Conservation (phyloP, 306 rosid species). For the Prunus mira region DNA sequence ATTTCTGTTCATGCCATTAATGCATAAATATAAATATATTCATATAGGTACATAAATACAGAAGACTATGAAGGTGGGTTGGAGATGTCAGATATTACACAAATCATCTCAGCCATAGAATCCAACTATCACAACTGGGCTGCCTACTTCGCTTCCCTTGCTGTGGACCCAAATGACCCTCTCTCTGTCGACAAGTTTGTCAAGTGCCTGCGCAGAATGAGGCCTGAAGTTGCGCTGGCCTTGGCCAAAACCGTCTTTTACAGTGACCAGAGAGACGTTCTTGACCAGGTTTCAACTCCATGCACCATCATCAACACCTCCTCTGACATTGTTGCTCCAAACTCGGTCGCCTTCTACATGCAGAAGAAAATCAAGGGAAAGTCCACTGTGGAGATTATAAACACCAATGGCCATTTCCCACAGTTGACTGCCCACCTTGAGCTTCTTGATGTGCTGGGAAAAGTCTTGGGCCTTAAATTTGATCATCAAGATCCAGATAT, state of each 20-base stretch:
- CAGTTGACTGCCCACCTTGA: conserved; percentile 66
- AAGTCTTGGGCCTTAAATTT: conserved; percentile 38
- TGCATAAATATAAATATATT: not conserved
- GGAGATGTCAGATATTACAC: conserved; percentile 47
- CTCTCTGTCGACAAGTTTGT: conserved; percentile 44
- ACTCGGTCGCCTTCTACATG: conserved; percentile 57
- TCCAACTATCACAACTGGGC: conserved; percentile 62
- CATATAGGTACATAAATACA: conserved; percentile 53
- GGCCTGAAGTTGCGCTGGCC: conserved; percentile 45
- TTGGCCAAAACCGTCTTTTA: conserved; percentile 67
- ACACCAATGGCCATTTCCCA: conserved; percentile 67
- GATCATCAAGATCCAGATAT: not conserved
- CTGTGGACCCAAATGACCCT: conserved; percentile 54
- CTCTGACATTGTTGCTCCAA: conserved; percentile 56
- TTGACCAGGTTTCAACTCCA: conserved; percentile 65
- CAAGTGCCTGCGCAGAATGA: conserved; percentile 53
- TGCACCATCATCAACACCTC: conserved; percentile 69
- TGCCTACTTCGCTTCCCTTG: conserved; percentile 37
- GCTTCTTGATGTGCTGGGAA: conserved; percentile 59
- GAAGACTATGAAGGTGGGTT: conserved; percentile 83
- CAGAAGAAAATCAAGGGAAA: conserved; percentile 62
- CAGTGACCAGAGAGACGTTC: conserved; percentile 56
- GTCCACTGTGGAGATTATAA: conserved; percentile 49
- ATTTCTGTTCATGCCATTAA: too few species aligned
- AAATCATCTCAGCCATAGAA: conserved; percentile 48